These are phyloP conservation scores for Magnolia changhungtana DNA, from an alignment of 164 flowering plant genomes.

Conservation along the genomic window DNA sequence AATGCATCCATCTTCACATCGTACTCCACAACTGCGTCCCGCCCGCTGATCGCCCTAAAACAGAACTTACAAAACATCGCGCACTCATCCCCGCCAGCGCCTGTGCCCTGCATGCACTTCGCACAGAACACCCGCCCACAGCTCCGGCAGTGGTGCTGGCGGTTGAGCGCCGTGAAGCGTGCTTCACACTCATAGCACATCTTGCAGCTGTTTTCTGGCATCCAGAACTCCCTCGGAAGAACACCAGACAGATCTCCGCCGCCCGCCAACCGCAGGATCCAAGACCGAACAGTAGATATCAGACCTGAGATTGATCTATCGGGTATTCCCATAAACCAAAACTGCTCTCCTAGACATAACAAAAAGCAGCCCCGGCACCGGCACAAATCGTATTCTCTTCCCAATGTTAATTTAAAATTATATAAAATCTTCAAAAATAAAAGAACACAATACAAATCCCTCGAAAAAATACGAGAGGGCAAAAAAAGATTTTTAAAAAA, in stretches of 20 bases:
- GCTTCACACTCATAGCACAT: slow-evolving; percentile 52
- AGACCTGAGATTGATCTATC: slow-evolving; percentile 45
- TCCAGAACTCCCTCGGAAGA: slow-evolving; percentile 25
- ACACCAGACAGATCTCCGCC: slow-evolving; percentile 19
- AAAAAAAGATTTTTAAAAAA: neutral
- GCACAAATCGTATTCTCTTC: neutral
- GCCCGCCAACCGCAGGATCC: slow-evolving; percentile 36
- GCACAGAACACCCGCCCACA: slow-evolving; percentile 58
- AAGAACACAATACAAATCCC: neutral
- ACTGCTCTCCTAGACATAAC: neutral
- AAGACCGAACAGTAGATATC: slow-evolving; percentile 50
- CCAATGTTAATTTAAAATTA: neutral
- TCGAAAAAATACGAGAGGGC: neutral
- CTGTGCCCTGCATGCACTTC: slow-evolving; percentile 41
- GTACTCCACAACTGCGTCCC: slow-evolving; percentile 29
- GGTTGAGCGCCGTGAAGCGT: slow-evolving; percentile 23
- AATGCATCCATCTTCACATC: slow-evolving; percentile 51
- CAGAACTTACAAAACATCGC: slow-evolving; percentile 60
- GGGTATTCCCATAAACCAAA: slow-evolving; percentile 17
- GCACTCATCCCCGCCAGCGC: slow-evolving; percentile 18
- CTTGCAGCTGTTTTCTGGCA: slow-evolving; percentile 33
- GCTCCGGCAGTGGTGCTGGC: slow-evolving; percentile 45
- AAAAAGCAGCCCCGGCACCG: neutral
- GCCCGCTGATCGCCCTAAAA: slow-evolving; percentile 21
- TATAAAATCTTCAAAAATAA: neutral